phyloP scores from a whole-genome alignment of 306 rosid genomes.

The Dalbergia oliveri region DNA sequence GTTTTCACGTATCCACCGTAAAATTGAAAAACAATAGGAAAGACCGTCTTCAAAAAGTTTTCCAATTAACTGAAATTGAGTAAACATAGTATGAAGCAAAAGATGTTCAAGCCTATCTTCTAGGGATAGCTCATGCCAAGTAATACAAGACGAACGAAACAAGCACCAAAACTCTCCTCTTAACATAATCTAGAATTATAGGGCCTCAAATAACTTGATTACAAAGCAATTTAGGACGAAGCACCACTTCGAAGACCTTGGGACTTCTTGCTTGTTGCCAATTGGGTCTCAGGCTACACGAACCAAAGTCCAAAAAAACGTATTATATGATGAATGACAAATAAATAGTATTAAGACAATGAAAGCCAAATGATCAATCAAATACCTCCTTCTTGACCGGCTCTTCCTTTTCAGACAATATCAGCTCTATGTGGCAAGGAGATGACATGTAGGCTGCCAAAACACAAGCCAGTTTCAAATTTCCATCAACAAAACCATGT shows the following conservation, averaged over 20 bases:
- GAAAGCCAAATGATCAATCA: not conserved
- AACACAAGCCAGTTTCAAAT: not conserved
- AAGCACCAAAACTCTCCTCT: constrained; percentile 48
- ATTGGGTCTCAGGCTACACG: constrained; percentile 77
- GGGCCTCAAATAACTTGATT: not conserved
- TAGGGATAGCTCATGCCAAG: constrained; percentile 42
- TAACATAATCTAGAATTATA: not conserved
- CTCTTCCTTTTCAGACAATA: constrained; percentile 88
- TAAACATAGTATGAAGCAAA: constrained; percentile 36
- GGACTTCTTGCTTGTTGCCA: constrained; percentile 79
- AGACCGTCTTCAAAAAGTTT: not conserved
- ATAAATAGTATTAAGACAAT: not conserved
- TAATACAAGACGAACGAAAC: not conserved
- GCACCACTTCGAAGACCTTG: constrained; percentile 67
- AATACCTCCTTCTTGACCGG: constrained; percentile 90
- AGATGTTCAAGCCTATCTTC: constrained; percentile 21
- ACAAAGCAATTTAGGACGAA: constrained; percentile 55
- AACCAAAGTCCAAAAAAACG: not conserved
- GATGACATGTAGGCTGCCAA: constrained; percentile 91
- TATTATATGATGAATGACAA: not conserved
- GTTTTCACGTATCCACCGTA: not conserved
- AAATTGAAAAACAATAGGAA: not conserved
- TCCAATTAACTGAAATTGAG: constrained; percentile 11
- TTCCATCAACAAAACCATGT: not conserved
- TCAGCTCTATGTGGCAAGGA: constrained; percentile 92